These are phyloP conservation scores for Lactarius psammicola DNA, from an alignment of 768 basidiomycete genomes.

Conservation along the genomic window DNA sequence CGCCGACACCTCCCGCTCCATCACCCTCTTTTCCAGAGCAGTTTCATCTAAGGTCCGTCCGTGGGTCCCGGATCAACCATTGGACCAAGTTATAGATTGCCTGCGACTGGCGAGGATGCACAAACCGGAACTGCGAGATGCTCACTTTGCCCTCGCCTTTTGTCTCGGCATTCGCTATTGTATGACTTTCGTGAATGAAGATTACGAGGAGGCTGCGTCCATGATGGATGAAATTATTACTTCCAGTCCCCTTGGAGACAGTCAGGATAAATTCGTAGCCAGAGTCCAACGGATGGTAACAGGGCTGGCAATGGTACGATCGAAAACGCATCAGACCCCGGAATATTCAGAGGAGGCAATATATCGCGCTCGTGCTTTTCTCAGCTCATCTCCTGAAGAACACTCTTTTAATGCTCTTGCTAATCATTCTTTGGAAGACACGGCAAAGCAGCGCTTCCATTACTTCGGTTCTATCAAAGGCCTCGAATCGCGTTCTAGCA, in stretches of 20 bases:
- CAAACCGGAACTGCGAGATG: neutral
- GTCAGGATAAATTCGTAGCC: neutral
- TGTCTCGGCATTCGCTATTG: neutral
- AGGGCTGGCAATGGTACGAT: neutral
- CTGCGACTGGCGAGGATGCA: neutral
- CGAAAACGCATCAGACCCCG: neutral
- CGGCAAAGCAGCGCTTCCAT: neutral
- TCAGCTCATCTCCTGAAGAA: neutral
- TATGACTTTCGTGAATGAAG: neutral
- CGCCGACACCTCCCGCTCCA: no score
- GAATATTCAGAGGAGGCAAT: constrained; percentile 2
- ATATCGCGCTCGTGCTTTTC: neutral
- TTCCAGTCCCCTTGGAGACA: neutral
- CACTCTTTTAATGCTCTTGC: neutral
- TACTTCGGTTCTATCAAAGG: neutral
- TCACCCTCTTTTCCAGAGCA: neutral
- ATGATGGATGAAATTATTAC: neutral
- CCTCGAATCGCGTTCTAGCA: neutral
- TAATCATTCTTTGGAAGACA: neutral
- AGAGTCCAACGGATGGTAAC: neutral
- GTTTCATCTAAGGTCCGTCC: neutral
- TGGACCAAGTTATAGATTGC: neutral
- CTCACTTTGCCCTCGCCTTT: neutral
- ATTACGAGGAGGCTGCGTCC: neutral
- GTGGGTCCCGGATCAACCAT: neutral